phyloP scores from a whole-genome alignment of 257 asterid genomes.

The Jacaranda mimosifolia region DNA sequence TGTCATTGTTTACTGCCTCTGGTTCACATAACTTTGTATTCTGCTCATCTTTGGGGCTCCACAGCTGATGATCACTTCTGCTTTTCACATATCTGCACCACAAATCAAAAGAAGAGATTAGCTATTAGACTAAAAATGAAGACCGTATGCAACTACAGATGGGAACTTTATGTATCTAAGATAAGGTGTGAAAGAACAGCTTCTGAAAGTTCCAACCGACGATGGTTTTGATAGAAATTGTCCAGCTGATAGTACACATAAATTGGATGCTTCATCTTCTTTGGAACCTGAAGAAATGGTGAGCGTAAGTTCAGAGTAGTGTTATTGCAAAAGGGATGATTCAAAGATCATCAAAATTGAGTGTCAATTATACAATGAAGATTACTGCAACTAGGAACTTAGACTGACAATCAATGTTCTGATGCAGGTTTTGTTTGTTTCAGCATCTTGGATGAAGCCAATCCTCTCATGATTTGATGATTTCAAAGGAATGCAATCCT shows the following conservation, averaged over 20 bases:
- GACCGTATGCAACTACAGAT: too few relatives aligned
- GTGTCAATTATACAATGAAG: not conserved
- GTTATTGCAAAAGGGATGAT: not conserved
- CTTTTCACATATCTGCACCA: slow-evolving; percentile 80
- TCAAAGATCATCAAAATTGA: not conserved
- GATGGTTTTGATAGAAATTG: slow-evolving; percentile 76
- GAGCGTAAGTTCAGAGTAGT: not conserved
- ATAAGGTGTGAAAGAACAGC: not conserved
- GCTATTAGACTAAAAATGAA: too few relatives aligned
- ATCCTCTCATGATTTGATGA: slow-evolving; percentile 38
- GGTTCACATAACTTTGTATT: slow-evolving; percentile 65
- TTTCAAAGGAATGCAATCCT: slow-evolving; percentile 57
- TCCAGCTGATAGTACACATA: slow-evolving; percentile 68
- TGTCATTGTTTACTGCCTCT: slow-evolving; percentile 44
- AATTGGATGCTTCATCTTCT: slow-evolving; percentile 71
- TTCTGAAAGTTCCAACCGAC: slow-evolving; percentile 51
- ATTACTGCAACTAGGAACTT: too few relatives aligned
- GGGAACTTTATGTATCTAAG: too few relatives aligned
- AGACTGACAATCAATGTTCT: slow-evolving; percentile 54
- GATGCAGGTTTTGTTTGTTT: slow-evolving; percentile 61
- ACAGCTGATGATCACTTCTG: slow-evolving; percentile 77
- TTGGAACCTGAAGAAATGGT: slow-evolving; percentile 50
- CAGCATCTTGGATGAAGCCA: slow-evolving; percentile 52
- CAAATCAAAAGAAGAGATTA: slow-evolving; percentile 1
- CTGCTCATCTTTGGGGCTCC: slow-evolving; percentile 42